These are phyloP conservation scores for Colletotrichum neosansevieriae DNA, from an alignment of 2,329 filamentous ascomycete genomes.

Conservation along the genomic window DNA sequence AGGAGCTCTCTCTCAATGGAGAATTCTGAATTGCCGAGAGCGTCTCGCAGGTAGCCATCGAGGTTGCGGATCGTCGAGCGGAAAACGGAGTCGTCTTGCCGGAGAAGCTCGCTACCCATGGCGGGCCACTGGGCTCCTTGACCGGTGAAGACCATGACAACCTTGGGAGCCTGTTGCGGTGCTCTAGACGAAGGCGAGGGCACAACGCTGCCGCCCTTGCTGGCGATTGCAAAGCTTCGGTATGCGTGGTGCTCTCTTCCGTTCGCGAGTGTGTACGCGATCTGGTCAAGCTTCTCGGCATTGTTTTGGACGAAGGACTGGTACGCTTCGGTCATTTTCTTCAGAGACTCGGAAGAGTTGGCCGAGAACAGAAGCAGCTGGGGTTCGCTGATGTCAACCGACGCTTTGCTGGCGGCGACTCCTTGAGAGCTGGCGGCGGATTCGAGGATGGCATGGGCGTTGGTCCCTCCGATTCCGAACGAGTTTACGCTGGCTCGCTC, in stretches of 20 bases:
- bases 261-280: constrained; percentile 48
- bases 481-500: constrained; percentile 51
- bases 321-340: constrained; percentile 22
- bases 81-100: constrained; percentile 19
- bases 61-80: constrained; percentile 30
- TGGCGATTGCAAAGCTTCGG: constrained; percentile 43
- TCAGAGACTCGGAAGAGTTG: neutral
- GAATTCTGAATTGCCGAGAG: neutral
- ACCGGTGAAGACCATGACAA: constrained; percentile 36
- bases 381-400: neutral
- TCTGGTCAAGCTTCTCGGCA: constrained; percentile 35
- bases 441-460: constrained; percentile 41
- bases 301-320: constrained; percentile 41
- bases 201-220: constrained; percentile 24
- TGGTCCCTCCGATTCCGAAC: constrained; percentile 50
- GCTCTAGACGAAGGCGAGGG: constrained; percentile 36
- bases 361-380: constrained; percentile 41
- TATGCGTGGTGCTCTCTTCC: constrained; percentile 46
- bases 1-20: constrained; percentile 41
- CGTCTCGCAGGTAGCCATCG: constrained; percentile 8
- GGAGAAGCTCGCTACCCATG: constrained; percentile 36
- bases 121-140: constrained; percentile 39
- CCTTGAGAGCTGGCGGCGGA: constrained; percentile 34
- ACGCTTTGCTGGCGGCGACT: neutral
- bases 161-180: constrained; percentile 45